Percentiles rank a stretch among this genome's conserved stretches.
phyloP scores from a whole-genome alignment of 108 stramenopile species.

The Schizochytrium sp. region DNA sequence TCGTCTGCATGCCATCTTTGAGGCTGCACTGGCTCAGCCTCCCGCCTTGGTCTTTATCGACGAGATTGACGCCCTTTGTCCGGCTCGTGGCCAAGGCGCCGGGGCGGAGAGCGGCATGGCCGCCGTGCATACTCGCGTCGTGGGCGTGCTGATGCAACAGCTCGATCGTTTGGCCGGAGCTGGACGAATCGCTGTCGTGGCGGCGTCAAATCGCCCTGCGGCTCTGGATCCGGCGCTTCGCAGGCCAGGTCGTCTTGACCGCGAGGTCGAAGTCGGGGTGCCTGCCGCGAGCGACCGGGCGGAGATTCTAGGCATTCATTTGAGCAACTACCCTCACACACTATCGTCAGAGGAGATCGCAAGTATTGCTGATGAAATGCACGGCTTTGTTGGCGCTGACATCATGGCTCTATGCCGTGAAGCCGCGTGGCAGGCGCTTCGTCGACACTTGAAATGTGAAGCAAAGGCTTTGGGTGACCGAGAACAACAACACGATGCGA shows the following conservation, averaged over 20 bases:
- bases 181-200: constrained; percentile 72
- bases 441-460: neutral
- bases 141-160: neutral
- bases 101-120: neutral
- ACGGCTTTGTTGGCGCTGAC: constrained; percentile 99
- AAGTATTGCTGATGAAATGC: constrained; percentile 83
- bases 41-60: constrained; percentile 96
- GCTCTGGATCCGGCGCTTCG: constrained; percentile 86
- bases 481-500: too few species aligned
- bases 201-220: constrained; percentile 80
- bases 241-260: constrained; percentile 90
- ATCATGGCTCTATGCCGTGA: constrained; percentile 68
- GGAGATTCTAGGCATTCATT: neutral
- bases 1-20: constrained; percentile 88
- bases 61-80: constrained; percentile 94
- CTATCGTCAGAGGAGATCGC: constrained; percentile 66
- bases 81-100: constrained; percentile 76
- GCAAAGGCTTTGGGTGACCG: too few species aligned
- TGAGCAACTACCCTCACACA: constrained; percentile 14
- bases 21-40: constrained; percentile 75
- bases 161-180: neutral
- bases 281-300: neutral
- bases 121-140: neutral
- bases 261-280: constrained; percentile 68
- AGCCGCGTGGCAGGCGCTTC: neutral